phyloP scores from a whole-genome alignment of 169 alveolate species.

The Fabrea salina region DNA sequence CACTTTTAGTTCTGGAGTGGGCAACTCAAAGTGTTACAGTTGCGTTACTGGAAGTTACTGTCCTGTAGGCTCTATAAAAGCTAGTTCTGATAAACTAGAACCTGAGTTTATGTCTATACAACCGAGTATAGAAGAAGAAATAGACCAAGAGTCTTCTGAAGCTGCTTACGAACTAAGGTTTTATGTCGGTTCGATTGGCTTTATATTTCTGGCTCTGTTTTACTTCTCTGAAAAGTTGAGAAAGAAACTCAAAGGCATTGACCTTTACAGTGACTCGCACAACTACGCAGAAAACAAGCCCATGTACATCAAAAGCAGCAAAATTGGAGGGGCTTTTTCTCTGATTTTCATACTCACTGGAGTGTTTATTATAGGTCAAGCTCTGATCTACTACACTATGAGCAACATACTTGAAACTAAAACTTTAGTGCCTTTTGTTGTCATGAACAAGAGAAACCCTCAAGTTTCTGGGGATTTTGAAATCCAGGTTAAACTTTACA shows the following conservation, averaged over 20 bases:
- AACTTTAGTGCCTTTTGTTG: constrained; percentile 3
- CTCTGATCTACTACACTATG: not conserved
- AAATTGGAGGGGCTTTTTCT: constrained; percentile 16
- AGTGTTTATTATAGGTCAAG: not conserved
- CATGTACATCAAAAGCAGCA: not conserved
- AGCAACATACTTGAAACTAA: constrained; percentile 1
- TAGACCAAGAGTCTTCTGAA: too few relatives aligned
- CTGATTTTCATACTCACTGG: not conserved
- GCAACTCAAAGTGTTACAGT: not conserved
- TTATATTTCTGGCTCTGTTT: too few relatives aligned
- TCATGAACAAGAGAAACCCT: not conserved
- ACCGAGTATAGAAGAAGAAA: too few relatives aligned
- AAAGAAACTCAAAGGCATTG: not conserved
- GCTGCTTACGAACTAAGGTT: too few relatives aligned
- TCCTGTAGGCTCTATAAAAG: not conserved
- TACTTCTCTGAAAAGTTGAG: not conserved
- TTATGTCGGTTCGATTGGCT: too few relatives aligned
- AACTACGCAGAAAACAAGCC: not conserved
- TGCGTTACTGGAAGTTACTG: not conserved
- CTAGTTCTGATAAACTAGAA: too few relatives aligned
- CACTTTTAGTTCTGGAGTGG: not conserved
- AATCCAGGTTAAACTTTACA: not conserved
- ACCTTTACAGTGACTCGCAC: constrained; percentile 13
- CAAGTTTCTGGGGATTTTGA: not conserved
- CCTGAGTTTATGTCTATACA: too few relatives aligned